Conservation (phyloP, 2,329 filamentous ascomycete species). For the Trichocomaceae sp. region DNA sequence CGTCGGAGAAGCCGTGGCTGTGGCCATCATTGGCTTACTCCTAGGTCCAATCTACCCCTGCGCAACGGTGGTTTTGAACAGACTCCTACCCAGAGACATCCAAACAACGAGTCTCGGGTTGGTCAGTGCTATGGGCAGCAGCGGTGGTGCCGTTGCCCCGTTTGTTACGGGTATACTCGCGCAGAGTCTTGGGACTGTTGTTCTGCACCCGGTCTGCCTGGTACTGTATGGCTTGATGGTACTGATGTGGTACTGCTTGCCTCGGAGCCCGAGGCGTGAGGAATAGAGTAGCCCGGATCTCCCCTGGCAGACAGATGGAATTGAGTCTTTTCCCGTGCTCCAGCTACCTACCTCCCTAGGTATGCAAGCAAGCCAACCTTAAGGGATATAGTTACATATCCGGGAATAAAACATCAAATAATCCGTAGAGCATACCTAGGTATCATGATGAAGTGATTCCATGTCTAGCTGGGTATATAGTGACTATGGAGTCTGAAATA, state of each 20-base stretch:
- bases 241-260: conserved; percentile 46
- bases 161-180: conserved; percentile 46
- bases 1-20: conserved; percentile 61
- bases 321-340: too few species aligned
- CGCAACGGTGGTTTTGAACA: conserved; percentile 36
- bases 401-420: too few species aligned
- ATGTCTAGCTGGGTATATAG: neutral
- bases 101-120: conserved; percentile 36
- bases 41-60: conserved; percentile 77
- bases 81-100: conserved; percentile 29
- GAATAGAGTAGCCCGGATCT: conserved; percentile 31
- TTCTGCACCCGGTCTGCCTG: conserved; percentile 51
- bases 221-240: conserved; percentile 50
- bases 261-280: conserved; percentile 44
- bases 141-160: conserved; percentile 38
- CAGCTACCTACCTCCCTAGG: too few species aligned
- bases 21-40: conserved; percentile 64
- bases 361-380: too few species aligned
- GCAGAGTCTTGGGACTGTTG: conserved; percentile 42
- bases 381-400: neutral
- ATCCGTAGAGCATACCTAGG: too few species aligned
- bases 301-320: too few species aligned
- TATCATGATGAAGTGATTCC: too few species aligned
- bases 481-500: neutral
- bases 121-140: conserved; percentile 37